These are phyloP conservation scores for Plenodomus lindquistii DNA, from an alignment of 2,329 filamentous ascomycete genomes.

Conservation along the genomic window DNA sequence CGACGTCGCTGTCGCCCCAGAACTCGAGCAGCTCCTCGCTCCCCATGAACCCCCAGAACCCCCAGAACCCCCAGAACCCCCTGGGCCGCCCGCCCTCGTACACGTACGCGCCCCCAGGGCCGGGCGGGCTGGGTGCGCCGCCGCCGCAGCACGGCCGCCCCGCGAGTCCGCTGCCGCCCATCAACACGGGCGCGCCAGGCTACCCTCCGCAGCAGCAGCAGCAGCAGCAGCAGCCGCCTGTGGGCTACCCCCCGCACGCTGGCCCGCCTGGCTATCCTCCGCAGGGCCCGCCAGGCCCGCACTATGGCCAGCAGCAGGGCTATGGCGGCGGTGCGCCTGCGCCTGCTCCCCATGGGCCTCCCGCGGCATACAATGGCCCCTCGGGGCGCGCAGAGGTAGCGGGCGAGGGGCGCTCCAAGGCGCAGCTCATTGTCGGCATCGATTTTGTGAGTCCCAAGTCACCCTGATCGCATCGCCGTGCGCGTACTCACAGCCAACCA, in stretches of 20 bases:
- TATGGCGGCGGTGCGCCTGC: slow-evolving; percentile 19
- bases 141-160: slow-evolving; percentile 50
- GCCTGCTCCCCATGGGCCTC: slow-evolving; percentile 37
- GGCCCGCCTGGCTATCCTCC: slow-evolving; percentile 44
- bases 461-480: slow-evolving; percentile 40
- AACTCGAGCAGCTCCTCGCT: slow-evolving; percentile 43
- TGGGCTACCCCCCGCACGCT: slow-evolving; percentile 30
- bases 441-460: slow-evolving; percentile 72
- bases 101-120: slow-evolving; percentile 54
- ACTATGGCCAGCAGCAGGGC: slow-evolving; percentile 26
- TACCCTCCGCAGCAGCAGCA: slow-evolving; percentile 47
- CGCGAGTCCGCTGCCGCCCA: slow-evolving; percentile 59
- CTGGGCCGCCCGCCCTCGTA: slow-evolving; percentile 68
- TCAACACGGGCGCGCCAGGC: slow-evolving; percentile 57
- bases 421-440: slow-evolving; percentile 97
- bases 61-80: slow-evolving; percentile 56
- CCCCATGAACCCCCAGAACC: slow-evolving; percentile 60
- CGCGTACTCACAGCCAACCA: slow-evolving; percentile 17
- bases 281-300: slow-evolving; percentile 35
- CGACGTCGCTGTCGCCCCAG: slow-evolving; percentile 46
- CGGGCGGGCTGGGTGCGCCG: slow-evolving; percentile 42
- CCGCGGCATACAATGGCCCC: slow-evolving; percentile 37
- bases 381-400: slow-evolving; percentile 69
- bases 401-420: slow-evolving; percentile 85
- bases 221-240: slow-evolving; percentile 46